Conservation (phyloP, 495 filamentous ascomycete genomes). For the Viridothelium virens region DNA sequence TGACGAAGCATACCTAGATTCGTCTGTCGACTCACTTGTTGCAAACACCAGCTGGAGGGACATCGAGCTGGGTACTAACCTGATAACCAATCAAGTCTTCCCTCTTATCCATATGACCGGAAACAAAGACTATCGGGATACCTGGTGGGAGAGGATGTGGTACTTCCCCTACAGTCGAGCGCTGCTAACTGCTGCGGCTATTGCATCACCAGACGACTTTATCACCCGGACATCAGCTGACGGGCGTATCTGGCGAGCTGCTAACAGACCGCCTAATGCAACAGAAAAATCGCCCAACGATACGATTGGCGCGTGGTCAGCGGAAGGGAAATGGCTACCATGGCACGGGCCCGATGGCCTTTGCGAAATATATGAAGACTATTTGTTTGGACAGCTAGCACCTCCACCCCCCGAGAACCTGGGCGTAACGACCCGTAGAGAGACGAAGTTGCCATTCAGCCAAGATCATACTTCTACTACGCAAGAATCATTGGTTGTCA, state of each 20-base stretch:
- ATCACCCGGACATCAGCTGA: not conserved
- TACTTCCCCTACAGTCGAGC: constrained; percentile 2
- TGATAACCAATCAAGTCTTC: constrained; percentile 12
- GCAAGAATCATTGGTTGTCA: not conserved
- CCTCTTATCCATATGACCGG: constrained; percentile 18
- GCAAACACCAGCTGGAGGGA: constrained; percentile 12
- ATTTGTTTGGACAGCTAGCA: not conserved
- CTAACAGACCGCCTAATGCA: not conserved
- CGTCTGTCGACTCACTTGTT: not conserved
- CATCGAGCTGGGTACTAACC: constrained; percentile 15
- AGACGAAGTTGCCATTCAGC: not conserved
- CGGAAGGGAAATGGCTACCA: constrained; percentile 1
- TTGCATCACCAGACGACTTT: not conserved
- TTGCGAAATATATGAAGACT: constrained; percentile 4
- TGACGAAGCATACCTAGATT: not conserved
- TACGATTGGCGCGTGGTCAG: constrained; percentile 1
- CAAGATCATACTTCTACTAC: not conserved
- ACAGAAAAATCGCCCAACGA: not conserved
- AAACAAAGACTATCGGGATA: constrained; percentile 13
- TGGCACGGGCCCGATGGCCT: not conserved
- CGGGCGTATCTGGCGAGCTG: not conserved
- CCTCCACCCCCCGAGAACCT: not conserved
- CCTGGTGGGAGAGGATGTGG: constrained; percentile 19
- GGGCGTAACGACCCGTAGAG: not conserved
- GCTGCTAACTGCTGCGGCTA: not conserved